Evolutionary conservation across 805 yeast species (phyloP), one percentile per base, ranked within the genome.

Genomic region (Ogataea methylovora): DNA sequence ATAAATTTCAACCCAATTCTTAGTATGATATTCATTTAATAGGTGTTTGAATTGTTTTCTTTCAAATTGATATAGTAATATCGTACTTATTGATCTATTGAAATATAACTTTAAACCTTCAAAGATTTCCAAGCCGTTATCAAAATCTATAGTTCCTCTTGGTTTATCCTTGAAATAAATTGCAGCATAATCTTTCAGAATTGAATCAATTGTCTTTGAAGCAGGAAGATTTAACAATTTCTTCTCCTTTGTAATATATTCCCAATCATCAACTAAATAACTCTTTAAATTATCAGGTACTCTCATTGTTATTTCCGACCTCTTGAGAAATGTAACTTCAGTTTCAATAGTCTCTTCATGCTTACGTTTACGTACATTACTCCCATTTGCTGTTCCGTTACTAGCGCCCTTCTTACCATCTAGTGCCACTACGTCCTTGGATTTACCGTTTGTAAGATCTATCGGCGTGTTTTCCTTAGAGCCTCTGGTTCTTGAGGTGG

Each of bases 221-320:
- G 19, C 39, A 1, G 96, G 96, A 27, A 88, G 54, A 18, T 69
- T 59, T 3, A 84, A 72, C 28, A 86, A 56, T 52, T 78, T 76
- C 33, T 80, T 79, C 45, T 86, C 84, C 46, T 83, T 84, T 1
- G 97, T 87, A 23, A 90, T 70, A 44, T 66, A 67, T 56, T 90
- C 96, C 98, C 97, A 90, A 61, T 90, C 97, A 54, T 85, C 87
- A 1, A 88, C 94, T 25, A 90, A 61, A 3, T 78, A 48, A 5
- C 80, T 62, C 54, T 87, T 88, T 37, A 90, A 62, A 21, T 67
- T 59, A 32, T 77, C 76, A 2, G 90, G 84, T 7, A 88, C 71
- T 11, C 61, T 60, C 12, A 85, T 46, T 29, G 61, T 54, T 14
- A 85, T 67, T 45, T 81, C 82, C 29, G 64, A 53, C 32, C 62